These are phyloP conservation scores for Pichia sp. DNA, from an alignment of 1,139 yeast species.

Conservation along the genomic window DNA sequence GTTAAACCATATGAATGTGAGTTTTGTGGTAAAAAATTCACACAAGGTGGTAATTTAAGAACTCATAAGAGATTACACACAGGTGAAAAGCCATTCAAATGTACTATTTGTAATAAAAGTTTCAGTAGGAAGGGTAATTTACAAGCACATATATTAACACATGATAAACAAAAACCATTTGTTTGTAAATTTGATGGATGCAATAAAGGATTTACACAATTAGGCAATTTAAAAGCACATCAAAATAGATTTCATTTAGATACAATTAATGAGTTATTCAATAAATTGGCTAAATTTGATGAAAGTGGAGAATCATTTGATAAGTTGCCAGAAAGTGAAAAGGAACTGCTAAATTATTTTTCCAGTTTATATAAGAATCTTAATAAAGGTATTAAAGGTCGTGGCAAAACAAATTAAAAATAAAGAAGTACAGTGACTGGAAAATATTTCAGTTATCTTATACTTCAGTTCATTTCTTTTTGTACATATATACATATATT, in stretches of 20 bases:
- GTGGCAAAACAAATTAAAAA: conserved; percentile 46
- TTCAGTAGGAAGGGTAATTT: conserved; percentile 87
- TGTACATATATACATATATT: too few relatives aligned
- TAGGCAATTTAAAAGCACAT: conserved; percentile 89
- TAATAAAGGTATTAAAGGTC: conserved; percentile 84
- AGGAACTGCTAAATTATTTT: conserved; percentile 66
- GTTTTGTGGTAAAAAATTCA: conserved; percentile 73
- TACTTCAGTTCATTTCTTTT: too few relatives aligned
- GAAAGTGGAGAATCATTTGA: conserved; percentile 39
- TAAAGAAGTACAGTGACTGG: neutral
- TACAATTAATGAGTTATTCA: conserved; percentile 60
- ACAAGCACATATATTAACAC: conserved; percentile 80
- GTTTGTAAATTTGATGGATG: conserved; percentile 77
- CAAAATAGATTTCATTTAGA: conserved; percentile 82
- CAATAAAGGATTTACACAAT: conserved; percentile 79
- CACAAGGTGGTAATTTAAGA: conserved; percentile 87
- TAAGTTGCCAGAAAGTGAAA: conserved; percentile 52
- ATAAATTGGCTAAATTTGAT: conserved; percentile 50
- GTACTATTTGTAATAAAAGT: conserved; percentile 63
- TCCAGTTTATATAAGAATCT: conserved; percentile 78
- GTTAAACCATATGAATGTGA: conserved; percentile 73
- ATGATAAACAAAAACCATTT: conserved; percentile 70
- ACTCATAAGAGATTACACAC: conserved; percentile 86
- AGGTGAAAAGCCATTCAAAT: conserved; percentile 82
- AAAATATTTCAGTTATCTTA: too few relatives aligned